Base-by-base conservation (phyloP, 345 rosid species). In the Camelina hispida region DNA sequence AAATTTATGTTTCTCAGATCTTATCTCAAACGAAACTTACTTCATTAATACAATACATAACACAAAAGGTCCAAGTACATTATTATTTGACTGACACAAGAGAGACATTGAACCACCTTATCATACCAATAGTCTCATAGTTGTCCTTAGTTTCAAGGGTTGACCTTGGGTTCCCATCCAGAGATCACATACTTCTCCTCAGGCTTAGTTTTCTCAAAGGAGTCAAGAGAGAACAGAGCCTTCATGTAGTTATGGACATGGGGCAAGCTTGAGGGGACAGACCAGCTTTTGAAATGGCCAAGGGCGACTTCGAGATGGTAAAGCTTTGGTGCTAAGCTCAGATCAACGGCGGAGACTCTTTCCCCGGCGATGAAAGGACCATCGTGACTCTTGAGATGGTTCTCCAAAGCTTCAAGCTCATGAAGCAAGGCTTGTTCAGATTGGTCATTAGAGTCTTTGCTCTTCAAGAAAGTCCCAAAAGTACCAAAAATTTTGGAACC, bases 321-420 rank as follows among this genome's bases (percentile, higher is more conserved):
- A 71, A 95, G 84, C 84, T 93, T 95, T 3, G 99, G 97, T 68
- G 85, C 96, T 86, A 95, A 84, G 85, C 86, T 84, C 53, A 96
- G 77, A 83, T 96, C 98, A 67, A 55, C 90, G 1, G 96, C 97
- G 9, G 88, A 81, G 51, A 87, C 74, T 82, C 85, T 88, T 66
- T 83, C 93, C 30, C 96, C 97, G 15, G 97, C 97, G 76, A 96
- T 78, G 46, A 79, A 88, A 42, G 95, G 96, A 52, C 96, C 97
- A 85, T 84, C 88, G 61, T 83, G 84, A 59, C 69, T 85, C 89
- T 87, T 84, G 55, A 93, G 88, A 72, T 96, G 98, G 71, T 83
- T 86, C 76, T 96, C 96, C 76, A 93, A 62, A 13, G 96, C 93
- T 63, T 89, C 87, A 71, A 96, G 78, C 82, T 93, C 95, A 79